Conservation (phyloP, 2,329 filamentous ascomycete species). For the Paracamarosporium sp. region DNA sequence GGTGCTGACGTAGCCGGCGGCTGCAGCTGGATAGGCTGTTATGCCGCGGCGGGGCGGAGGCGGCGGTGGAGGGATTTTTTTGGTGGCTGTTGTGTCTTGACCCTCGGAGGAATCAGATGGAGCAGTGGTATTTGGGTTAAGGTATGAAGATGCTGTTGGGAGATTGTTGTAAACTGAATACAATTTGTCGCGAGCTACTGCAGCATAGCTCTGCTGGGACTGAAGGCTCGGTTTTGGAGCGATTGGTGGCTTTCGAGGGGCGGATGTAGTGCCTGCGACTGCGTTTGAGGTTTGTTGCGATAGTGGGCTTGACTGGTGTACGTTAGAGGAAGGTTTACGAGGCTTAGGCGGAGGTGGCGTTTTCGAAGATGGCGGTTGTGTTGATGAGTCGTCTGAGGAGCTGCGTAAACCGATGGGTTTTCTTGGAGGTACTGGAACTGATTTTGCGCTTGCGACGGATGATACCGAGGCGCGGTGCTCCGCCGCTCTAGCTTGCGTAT, state of each 20-base stretch:
- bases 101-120: neutral
- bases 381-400: slow-evolving; percentile 37
- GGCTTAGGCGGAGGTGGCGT: slow-evolving; percentile 43
- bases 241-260: slow-evolving; percentile 39
- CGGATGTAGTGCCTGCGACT: slow-evolving; percentile 34
- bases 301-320: slow-evolving; percentile 36
- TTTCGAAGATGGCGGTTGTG: slow-evolving; percentile 35
- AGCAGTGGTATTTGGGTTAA: slow-evolving; percentile 8
- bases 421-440: slow-evolving; percentile 38
- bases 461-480: slow-evolving; percentile 21
- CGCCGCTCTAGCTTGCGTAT: slow-evolving; percentile 25
- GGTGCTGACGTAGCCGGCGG: slow-evolving; percentile 46
- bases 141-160: slow-evolving; percentile 40
- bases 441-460: slow-evolving; percentile 30
- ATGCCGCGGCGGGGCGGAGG: slow-evolving; percentile 46
- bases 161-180: slow-evolving; percentile 49
- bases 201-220: slow-evolving; percentile 44
- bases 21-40: slow-evolving; percentile 45
- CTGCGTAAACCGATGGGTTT: slow-evolving; percentile 49
- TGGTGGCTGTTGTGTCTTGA: slow-evolving; percentile 15
- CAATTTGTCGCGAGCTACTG: slow-evolving; percentile 47
- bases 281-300: slow-evolving; percentile 28
- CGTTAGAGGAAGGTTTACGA: slow-evolving; percentile 30
- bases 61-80: slow-evolving; percentile 38
- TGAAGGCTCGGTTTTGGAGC: slow-evolving; percentile 33